Evolutionary conservation across 2,329 filamentous ascomycete genomes (phyloP).

Genomic region (Apiospora arundinis): DNA sequence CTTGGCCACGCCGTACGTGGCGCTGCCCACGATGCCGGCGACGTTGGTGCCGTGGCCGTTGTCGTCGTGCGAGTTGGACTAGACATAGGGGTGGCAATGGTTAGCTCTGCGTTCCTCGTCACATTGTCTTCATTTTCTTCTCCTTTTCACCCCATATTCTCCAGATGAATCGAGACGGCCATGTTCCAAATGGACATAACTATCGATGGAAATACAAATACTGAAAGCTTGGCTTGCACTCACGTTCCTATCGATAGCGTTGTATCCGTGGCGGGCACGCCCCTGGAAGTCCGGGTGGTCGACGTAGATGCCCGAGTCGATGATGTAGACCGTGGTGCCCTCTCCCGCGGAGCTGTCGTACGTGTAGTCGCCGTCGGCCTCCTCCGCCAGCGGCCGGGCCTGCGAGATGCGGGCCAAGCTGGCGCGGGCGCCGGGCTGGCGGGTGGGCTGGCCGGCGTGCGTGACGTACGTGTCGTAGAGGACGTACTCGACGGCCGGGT

Average conservation of each 20-base stretch:
- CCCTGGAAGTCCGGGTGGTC: slow-evolving; percentile 48
- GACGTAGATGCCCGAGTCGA: slow-evolving; percentile 56
- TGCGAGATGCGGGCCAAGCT: slow-evolving; percentile 4
- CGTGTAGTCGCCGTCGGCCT: neutral
- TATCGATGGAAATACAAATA: neutral
- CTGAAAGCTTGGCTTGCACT: neutral
- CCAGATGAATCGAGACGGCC: too few species aligned
- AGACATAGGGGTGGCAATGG: neutral
- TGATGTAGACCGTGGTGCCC: slow-evolving; percentile 52
- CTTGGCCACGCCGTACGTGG: slow-evolving; percentile 48
- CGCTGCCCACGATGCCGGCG: slow-evolving; percentile 47
- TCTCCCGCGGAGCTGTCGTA: slow-evolving; percentile 38
- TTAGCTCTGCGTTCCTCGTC: neutral
- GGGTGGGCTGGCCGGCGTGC: neutral
- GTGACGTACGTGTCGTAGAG: slow-evolving; percentile 19
- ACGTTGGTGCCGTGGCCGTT: slow-evolving; percentile 51
- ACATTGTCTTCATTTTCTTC: neutral
- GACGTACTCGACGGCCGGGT: slow-evolving; percentile 21
- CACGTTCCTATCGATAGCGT: slow-evolving; percentile 19
- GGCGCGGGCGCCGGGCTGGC: neutral
- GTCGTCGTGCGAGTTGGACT: slow-evolving; percentile 35
- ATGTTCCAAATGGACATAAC: too few species aligned
- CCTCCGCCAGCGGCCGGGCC: neutral
- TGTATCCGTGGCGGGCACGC: slow-evolving; percentile 37
- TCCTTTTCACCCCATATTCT: neutral